These are phyloP conservation scores for Verticillium zaregamsianum DNA, from an alignment of 2,329 filamentous ascomycete genomes.

Conservation along the genomic window DNA sequence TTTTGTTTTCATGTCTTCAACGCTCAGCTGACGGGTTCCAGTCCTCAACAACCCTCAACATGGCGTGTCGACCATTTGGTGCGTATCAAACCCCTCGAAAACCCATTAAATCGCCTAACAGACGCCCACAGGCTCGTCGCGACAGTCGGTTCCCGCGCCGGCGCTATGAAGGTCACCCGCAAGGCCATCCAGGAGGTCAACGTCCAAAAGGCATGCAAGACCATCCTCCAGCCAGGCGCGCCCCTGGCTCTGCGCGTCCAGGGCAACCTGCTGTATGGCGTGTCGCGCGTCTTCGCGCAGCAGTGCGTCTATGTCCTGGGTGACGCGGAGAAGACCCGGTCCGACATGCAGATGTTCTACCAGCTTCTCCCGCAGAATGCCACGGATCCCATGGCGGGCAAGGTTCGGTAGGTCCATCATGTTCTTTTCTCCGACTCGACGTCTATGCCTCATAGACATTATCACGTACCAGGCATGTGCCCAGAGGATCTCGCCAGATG, in stretches of 20 bases:
- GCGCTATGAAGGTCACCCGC: constrained; percentile 68
- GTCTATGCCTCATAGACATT: constrained; percentile 5
- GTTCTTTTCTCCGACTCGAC: constrained; percentile 7
- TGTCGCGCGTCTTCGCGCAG: constrained; percentile 80
- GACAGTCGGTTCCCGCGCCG: constrained; percentile 68
- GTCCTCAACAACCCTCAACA: constrained; percentile 82
- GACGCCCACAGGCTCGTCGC: constrained; percentile 70
- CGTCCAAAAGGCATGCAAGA: constrained; percentile 79
- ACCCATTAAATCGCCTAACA: not conserved
- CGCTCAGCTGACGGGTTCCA: constrained; percentile 28
- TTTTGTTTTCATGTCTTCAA: not conserved
- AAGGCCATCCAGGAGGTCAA: constrained; percentile 89
- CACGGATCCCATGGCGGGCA: constrained; percentile 67
- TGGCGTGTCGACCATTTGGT: constrained; percentile 95
- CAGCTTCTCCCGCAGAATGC: constrained; percentile 52
- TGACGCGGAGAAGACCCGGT: constrained; percentile 72
- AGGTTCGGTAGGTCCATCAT: constrained; percentile 59
- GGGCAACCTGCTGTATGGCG: constrained; percentile 80
- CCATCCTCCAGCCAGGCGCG: constrained; percentile 75
- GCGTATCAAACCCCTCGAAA: constrained; percentile 23
- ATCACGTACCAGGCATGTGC: too few species aligned
- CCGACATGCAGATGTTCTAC: constrained; percentile 67
- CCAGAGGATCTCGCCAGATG: too few species aligned
- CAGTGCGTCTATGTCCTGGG: constrained; percentile 83
- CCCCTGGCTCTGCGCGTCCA: constrained; percentile 89